Conservation (phyloP, 768 basidiomycete genomes). For the Candolleomyces eurysporus region DNA sequence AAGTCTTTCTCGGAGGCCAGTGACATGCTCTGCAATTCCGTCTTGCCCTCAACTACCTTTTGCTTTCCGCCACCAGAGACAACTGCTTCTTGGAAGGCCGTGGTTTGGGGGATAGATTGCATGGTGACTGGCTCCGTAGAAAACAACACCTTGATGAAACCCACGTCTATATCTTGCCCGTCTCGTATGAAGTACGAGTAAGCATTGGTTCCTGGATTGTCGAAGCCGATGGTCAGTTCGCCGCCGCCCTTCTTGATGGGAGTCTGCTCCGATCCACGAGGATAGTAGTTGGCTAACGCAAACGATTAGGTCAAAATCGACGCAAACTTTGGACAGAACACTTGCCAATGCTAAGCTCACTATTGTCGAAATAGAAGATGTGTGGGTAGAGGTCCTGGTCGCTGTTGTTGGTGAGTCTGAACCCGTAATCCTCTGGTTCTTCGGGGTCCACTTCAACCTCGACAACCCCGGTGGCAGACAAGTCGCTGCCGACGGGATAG, state of each 20-base stretch:
- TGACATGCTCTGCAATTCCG: not conserved
- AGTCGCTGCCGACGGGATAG: slow-evolving; percentile 13
- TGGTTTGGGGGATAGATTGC: not conserved
- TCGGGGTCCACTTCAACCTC: slow-evolving; percentile 14
- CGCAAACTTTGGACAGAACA: not conserved
- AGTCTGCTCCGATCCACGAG: not conserved
- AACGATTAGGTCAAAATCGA: not conserved
- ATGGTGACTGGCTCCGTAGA: slow-evolving; percentile 11
- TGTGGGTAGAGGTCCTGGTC: slow-evolving; percentile 17
- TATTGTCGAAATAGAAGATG: slow-evolving; percentile 27
- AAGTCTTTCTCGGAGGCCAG: not conserved
- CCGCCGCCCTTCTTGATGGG: not conserved
- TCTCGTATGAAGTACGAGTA: slow-evolving; percentile 18
- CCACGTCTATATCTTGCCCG: slow-evolving; percentile 30
- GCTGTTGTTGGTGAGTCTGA: slow-evolving; percentile 23
- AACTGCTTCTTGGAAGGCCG: not conserved
- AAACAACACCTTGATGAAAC: slow-evolving; percentile 34
- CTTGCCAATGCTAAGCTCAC: slow-evolving; percentile 25
- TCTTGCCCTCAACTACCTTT: not conserved
- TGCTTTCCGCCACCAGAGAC: not conserved
- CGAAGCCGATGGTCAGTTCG: slow-evolving; percentile 31
- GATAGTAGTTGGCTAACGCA: slow-evolving; percentile 5
- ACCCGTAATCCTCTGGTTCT: slow-evolving; percentile 15
- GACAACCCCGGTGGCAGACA: slow-evolving; percentile 15
- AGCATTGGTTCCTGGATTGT: slow-evolving; percentile 20